phyloP scores from a whole-genome alignment of 306 rosid genomes.

The Dalbergia cultrata region DNA sequence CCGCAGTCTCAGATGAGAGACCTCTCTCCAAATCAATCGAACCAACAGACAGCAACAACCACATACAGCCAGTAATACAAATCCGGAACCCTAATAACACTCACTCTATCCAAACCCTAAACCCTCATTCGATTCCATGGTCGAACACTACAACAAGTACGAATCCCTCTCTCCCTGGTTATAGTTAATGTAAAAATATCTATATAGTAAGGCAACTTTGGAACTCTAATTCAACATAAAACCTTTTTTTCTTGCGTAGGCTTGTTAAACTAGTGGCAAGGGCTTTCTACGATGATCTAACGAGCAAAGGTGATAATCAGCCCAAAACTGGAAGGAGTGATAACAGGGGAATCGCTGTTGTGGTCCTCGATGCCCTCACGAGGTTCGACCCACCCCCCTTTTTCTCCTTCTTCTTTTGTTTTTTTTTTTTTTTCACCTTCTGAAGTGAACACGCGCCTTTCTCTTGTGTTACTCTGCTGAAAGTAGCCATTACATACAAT shows the following conservation, averaged over 20 bases:
- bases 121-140: constrained; percentile 30
- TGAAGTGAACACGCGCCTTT: constrained; percentile 14
- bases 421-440: background rate
- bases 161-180: no score
- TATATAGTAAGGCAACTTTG: no score
- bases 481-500: background rate
- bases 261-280: constrained; percentile 91
- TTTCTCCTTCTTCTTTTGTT: background rate
- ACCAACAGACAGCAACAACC: no score
- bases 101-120: background rate
- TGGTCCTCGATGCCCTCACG: constrained; percentile 95
- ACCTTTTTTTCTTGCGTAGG: constrained; percentile 45
- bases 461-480: constrained; percentile 16
- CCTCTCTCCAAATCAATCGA: no score
- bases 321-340: constrained; percentile 92
- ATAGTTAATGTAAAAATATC: no score
- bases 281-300: constrained; percentile 90
- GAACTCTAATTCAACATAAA: background rate
- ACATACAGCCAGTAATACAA: no score
- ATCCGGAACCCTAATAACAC: no score
- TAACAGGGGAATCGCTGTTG: constrained; percentile 98
- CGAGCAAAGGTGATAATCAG: constrained; percentile 90
- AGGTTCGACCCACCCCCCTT: constrained; percentile 57
- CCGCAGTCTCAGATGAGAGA: no score
- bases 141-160: constrained; percentile 33